Evolutionary conservation across 2,329 filamentous ascomycete genomes (phyloP).

Genomic region (Pseudogymnoascus sp.): DNA sequence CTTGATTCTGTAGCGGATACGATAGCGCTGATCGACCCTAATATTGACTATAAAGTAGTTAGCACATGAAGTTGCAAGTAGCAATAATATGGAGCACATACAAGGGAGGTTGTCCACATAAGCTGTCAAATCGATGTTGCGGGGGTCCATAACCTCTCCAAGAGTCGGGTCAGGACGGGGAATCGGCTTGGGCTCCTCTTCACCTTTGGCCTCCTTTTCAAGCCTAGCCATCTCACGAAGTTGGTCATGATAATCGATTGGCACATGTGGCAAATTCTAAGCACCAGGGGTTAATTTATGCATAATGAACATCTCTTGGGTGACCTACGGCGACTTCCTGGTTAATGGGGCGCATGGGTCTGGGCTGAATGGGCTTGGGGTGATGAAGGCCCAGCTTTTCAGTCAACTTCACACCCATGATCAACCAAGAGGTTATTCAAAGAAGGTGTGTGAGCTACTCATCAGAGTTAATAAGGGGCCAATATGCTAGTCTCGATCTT

Average conservation of each 20-base stretch:
- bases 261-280: background rate
- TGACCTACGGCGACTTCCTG: background rate
- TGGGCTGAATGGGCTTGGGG: too few relatives aligned
- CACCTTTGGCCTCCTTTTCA: background rate
- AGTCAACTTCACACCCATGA: background rate
- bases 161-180: background rate
- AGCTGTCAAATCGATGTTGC: background rate
- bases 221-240: background rate
- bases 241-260: background rate
- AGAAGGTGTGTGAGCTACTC: background rate
- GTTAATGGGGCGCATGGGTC: background rate
- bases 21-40: background rate
- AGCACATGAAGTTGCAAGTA: background rate
- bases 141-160: background rate
- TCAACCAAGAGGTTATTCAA: background rate
- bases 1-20: conserved; percentile 5
- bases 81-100: background rate
- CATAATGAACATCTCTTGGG: background rate
- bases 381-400: too few relatives aligned
- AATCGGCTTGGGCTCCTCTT: background rate
- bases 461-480: background rate
- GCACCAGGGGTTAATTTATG: background rate
- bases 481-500: background rate
- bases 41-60: background rate
- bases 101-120: background rate